Evolutionary conservation across 768 basidiomycete genomes (phyloP).

Genomic region (Lactifluus pinguis): DNA sequence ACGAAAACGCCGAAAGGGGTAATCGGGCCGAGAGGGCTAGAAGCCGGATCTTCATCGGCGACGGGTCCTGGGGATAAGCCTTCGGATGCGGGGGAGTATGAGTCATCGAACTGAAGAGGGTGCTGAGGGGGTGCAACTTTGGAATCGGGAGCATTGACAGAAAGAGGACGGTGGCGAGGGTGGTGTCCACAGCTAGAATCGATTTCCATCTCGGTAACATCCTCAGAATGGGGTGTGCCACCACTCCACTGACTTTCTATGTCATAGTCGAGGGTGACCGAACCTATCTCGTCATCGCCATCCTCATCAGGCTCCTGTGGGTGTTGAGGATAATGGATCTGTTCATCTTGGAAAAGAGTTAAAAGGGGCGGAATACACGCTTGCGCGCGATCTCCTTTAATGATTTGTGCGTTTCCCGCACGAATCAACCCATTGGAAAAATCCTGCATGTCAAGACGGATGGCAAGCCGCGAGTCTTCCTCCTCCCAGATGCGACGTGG

Average conservation of each 20-base stretch:
- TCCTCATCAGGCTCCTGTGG: conserved; percentile 26
- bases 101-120: conserved; percentile 29
- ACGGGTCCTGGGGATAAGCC: conserved; percentile 44
- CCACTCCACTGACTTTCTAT: conserved; percentile 32
- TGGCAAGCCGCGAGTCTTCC: conserved; percentile 34
- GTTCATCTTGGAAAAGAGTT: conserved; percentile 20
- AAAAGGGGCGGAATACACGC: conserved; percentile 74
- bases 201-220: conserved; percentile 26
- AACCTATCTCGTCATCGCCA: conserved; percentile 39
- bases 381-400: conserved; percentile 81
- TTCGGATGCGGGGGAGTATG: conserved; percentile 57
- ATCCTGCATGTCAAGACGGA: conserved; percentile 37
- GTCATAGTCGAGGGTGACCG: conserved; percentile 32
- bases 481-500: conserved; percentile 54
- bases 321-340: conserved; percentile 4
- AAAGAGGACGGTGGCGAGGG: conserved; percentile 2
- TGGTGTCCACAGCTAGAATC: conserved; percentile 21
- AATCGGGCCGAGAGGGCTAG: conserved; percentile 64
- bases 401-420: conserved; percentile 70
- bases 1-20: conserved; percentile 74
- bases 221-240: conserved; percentile 23
- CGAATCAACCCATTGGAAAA: conserved; percentile 66
- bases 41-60: conserved; percentile 42
- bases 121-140: background rate
- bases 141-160: background rate